Evolutionary conservation across 768 basidiomycete genomes (phyloP), one percentile per base, ranked within the genome.

Genomic region (Leucocoprinus sp.): DNA sequence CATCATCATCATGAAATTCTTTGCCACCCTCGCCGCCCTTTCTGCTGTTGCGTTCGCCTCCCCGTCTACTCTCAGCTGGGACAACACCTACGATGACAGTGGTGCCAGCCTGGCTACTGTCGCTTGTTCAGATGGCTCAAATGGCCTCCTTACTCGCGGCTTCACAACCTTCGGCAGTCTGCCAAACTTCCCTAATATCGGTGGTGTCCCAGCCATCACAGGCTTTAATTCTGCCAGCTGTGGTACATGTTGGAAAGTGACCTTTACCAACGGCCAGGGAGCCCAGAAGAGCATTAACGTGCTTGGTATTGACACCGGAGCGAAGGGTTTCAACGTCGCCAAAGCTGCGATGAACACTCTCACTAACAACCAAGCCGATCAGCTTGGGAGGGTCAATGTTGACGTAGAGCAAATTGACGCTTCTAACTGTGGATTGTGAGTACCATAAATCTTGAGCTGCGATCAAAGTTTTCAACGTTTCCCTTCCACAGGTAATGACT

Each of bases 201-300:
- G 78, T 22, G 80, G 75, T 1, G 72, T 68, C 0, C 63, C 66
- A 14, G 75, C 68, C 24, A 63, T 84, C 48, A 55, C 56, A 2
- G 70, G 68, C 17, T 82, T 61, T 59, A 67, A 76, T 57, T 80
- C 76, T 0, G 47, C 59, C 2, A 60, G 62, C 37, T 84, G 82
- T 52, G 78, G 78, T 1, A 67, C 71, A 14, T 84, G 82, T 61
- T 84, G 78, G 78, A 42, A 67, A 45, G 57, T 83, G 50, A 71
- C 72, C 5, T 82, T 68, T 58, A 65, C 65, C 22, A 61, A 62
- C 43, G 26, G 38, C 4, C 37, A 51, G 3, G 64, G 64, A 1
- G 52, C 45, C 0, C 56, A 56, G 17, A 67, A 50, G 41, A 70
- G 54, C 45, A 64, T 81, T 57, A 69, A 66, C 26, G 56, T 82